Evolutionary conservation across 2,329 filamentous ascomycete species (phyloP).

Genomic region (Fonsecaea pugnacius): DNA sequence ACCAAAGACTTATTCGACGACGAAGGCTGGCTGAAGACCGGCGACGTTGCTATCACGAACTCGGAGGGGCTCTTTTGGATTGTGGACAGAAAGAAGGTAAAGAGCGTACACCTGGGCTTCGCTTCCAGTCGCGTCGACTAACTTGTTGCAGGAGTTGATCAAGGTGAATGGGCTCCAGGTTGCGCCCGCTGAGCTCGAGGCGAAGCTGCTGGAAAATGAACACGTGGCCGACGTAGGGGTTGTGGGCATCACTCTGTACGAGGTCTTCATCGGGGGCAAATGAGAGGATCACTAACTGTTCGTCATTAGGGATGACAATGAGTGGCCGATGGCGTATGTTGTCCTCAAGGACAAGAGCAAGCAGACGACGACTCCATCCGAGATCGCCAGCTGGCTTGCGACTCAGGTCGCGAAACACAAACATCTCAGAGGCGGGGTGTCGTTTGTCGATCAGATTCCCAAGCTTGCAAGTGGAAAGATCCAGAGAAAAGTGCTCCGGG

Average conservation of each 20-base stretch:
- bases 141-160: constrained; percentile 41
- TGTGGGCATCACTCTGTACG: constrained; percentile 47
- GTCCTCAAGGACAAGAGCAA: constrained; percentile 56
- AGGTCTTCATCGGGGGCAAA: too few species aligned
- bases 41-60: constrained; percentile 76
- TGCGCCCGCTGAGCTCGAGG: constrained; percentile 54
- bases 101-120: too few species aligned
- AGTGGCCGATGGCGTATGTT: constrained; percentile 48
- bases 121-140: too few species aligned
- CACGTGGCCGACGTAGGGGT: constrained; percentile 53
- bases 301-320: constrained; percentile 35
- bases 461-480: constrained; percentile 64
- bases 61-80: constrained; percentile 76
- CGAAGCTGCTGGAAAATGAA: constrained; percentile 49
- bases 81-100: constrained; percentile 70
- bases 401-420: constrained; percentile 58
- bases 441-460: constrained; percentile 61
- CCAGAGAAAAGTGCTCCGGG: constrained; percentile 58
- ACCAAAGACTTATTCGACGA: constrained; percentile 55
- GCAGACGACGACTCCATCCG: constrained; percentile 43
- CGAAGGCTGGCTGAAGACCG: constrained; percentile 78
- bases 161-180: constrained; percentile 62
- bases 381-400: constrained; percentile 47
- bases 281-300: too few species aligned
- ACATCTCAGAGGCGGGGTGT: constrained; percentile 55